These are phyloP conservation scores for Dendrobium catenatum DNA, from an alignment of 106 monocot genomes.

Conservation along the genomic window DNA sequence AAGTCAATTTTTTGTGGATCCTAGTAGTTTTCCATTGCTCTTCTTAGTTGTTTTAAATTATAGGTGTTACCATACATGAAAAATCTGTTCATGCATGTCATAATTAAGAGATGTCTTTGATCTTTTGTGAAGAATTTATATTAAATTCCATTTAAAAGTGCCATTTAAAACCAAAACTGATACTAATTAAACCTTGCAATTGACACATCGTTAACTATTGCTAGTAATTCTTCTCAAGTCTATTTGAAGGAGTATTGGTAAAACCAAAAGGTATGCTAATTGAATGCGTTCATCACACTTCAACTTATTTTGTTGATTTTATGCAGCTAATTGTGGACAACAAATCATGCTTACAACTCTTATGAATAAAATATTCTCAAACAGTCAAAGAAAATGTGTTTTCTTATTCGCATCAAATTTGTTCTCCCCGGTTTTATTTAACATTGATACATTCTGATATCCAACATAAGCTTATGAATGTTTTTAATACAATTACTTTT, in stretches of 20 bases:
- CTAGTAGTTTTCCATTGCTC: neutral
- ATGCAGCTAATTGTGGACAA: too few species aligned
- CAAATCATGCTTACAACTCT: too few species aligned
- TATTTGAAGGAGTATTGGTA: neutral
- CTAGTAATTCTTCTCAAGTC: neutral
- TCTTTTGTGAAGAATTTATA: too few species aligned
- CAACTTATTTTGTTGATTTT: too few species aligned
- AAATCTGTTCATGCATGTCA: too few species aligned
- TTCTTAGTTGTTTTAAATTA: neutral
- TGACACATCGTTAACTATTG: neutral
- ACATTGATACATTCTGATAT: neutral
- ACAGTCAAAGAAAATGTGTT: neutral
- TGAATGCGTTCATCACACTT: neutral
- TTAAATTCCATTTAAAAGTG: neutral
- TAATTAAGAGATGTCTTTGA: too few species aligned
- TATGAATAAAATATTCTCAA: neutral
- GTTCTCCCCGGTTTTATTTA: neutral
- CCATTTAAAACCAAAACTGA: neutral
- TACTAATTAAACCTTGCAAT: neutral
- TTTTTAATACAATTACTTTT: too few species aligned
- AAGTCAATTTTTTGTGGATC: neutral
- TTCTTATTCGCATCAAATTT: neutral
- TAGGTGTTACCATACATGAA: too few species aligned
- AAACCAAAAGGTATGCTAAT: neutral
- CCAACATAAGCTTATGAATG: neutral